Percentiles rank a stretch among this genome's conserved stretches.
phyloP scores from a whole-genome alignment of 1,284 basidiomycete species.

The Taiwanofungus camphoratus region DNA sequence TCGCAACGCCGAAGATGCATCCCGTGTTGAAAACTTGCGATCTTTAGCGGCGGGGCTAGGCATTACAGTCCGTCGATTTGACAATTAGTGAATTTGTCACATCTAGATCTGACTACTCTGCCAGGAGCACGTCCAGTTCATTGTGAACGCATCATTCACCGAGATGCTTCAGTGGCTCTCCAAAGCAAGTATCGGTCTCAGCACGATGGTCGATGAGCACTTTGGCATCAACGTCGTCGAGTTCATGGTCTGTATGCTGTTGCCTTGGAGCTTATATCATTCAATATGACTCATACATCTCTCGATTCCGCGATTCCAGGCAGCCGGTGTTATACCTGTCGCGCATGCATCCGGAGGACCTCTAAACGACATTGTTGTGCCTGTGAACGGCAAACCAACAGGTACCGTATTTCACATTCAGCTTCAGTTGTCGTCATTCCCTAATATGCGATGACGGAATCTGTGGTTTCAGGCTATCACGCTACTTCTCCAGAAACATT shows the following conservation, averaged over 20 bases:
- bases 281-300: too few relatives aligned
- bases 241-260: constrained; percentile 70
- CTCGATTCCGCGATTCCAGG: constrained; percentile 43
- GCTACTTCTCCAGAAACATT: constrained; percentile 68
- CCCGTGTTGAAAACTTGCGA: constrained; percentile 60
- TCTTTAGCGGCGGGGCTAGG: constrained; percentile 56
- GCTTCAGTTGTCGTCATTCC: neutral
- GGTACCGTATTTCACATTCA: constrained; percentile 36
- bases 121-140: constrained; percentile 70
- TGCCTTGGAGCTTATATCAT: constrained; percentile 2
- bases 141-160: constrained; percentile 80
- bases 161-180: constrained; percentile 68
- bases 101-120: neutral
- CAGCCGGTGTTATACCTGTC: constrained; percentile 89
- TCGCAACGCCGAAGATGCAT: constrained; percentile 72
- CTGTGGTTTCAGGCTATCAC: constrained; percentile 78
- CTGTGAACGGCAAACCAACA: constrained; percentile 63
- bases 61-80: constrained; percentile 48
- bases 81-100: too few relatives aligned
- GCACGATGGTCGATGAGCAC: constrained; percentile 98
- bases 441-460: too few relatives aligned
- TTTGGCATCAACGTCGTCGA: constrained; percentile 99
- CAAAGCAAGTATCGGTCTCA: constrained; percentile 78
- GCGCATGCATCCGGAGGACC: constrained; percentile 94
- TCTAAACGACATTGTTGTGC: constrained; percentile 85